Percentiles rank a stretch among this genome's conserved stretches.
These are phyloP conservation scores for Sporisorium reilianum DNA, from an alignment of 1,284 basidiomycete genomes.

Conservation along the genomic window DNA sequence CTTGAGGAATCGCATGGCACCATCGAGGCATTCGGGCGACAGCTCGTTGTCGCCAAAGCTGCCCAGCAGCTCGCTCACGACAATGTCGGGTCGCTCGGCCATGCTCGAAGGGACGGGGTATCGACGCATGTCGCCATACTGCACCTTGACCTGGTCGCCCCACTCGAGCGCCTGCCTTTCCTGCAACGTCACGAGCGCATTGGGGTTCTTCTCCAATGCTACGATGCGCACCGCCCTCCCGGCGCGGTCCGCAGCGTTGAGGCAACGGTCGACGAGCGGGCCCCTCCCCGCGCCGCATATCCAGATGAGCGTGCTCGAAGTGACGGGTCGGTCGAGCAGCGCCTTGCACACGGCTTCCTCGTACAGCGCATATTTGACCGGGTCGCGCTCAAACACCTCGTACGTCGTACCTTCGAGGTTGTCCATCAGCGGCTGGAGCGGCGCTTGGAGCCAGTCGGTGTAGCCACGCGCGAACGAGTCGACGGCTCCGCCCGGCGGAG, in stretches of 20 bases:
- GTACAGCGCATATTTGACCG: slow-evolving; percentile 94
- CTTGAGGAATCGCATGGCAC: slow-evolving; percentile 80
- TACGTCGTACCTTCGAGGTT: slow-evolving; percentile 95
- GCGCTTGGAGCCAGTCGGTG: slow-evolving; percentile 94
- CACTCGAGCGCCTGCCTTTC: slow-evolving; percentile 74
- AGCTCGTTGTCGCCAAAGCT: slow-evolving; percentile 99
- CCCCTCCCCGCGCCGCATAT: slow-evolving; percentile 96
- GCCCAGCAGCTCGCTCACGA: slow-evolving; percentile 94
- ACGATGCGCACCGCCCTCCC: slow-evolving; percentile 76
- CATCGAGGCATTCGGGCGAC: slow-evolving; percentile 95
- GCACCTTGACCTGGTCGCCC: slow-evolving; percentile 81
- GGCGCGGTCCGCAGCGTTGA: slow-evolving; percentile 82
- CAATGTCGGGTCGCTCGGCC: slow-evolving; percentile 84
- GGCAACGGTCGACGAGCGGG: slow-evolving; percentile 87
- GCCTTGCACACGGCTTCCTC: slow-evolving; percentile 76
- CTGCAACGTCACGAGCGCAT: slow-evolving; percentile 63
- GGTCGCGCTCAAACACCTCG: slow-evolving; percentile 97
- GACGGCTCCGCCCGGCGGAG: slow-evolving; percentile 62
- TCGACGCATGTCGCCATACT: slow-evolving; percentile 93
- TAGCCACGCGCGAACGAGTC: slow-evolving; percentile 92
- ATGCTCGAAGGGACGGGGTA: slow-evolving; percentile 72
- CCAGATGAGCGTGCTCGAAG: slow-evolving; percentile 57
- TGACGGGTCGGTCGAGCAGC: slow-evolving; percentile 83
- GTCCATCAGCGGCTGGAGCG: slow-evolving; percentile 94
- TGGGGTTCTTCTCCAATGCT: slow-evolving; percentile 90